These are phyloP conservation scores for Codiaeum variegatum DNA, from an alignment of 441 rosid species.

Conservation along the genomic window DNA sequence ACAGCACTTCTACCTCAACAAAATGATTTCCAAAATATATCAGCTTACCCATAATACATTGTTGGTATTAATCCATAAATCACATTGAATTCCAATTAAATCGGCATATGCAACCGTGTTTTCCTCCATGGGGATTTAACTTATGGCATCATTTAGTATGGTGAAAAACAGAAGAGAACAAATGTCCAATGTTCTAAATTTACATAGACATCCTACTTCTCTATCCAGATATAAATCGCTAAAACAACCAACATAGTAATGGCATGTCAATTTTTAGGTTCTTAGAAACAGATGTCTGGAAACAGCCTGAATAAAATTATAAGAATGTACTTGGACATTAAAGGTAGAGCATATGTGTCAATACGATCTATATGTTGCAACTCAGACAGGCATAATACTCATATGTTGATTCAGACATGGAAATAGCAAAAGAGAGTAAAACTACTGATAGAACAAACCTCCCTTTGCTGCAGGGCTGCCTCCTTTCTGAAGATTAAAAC, in stretches of 20 bases:
- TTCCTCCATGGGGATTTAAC: background rate
- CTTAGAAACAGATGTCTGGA: background rate
- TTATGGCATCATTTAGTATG: too few species aligned
- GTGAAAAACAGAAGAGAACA: background rate
- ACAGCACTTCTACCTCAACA: background rate
- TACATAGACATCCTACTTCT: background rate
- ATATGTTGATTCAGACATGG: background rate
- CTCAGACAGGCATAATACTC: background rate
- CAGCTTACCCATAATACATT: background rate
- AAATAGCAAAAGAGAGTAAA: slow-evolving; percentile 4
- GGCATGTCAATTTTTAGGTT: background rate
- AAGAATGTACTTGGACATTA: background rate
- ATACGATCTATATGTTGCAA: background rate
- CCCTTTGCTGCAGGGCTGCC: slow-evolving; percentile 81
- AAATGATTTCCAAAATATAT: background rate
- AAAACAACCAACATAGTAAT: background rate
- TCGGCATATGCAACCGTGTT: background rate
- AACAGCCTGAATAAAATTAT: background rate
- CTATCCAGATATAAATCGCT: background rate
- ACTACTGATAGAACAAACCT: slow-evolving; percentile 45
- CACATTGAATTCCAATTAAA: background rate
- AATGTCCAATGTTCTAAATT: background rate
- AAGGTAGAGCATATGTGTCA: background rate
- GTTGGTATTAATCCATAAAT: background rate
- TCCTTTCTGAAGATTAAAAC: slow-evolving; percentile 61